Conservation (phyloP, 2,329 filamentous ascomycete species). For the Arthrocladium fulminans region DNA sequence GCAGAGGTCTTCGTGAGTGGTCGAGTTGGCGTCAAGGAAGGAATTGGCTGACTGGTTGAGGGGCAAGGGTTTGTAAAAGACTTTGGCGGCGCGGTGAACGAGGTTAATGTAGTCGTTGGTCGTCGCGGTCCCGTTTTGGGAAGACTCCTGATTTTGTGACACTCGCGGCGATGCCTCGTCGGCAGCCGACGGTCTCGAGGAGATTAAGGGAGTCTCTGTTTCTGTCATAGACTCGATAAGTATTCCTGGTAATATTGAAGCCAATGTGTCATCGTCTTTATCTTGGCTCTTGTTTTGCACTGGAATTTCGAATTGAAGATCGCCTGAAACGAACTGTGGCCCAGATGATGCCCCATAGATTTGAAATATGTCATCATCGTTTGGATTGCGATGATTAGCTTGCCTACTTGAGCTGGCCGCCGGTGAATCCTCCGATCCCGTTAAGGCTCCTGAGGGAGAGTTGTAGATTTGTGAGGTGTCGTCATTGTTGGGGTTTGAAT, state of each 20-base stretch:
- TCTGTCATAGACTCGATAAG: neutral
- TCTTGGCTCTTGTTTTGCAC: neutral
- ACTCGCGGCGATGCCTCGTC: neutral
- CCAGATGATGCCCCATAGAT: neutral
- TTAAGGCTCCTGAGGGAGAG: too few species aligned
- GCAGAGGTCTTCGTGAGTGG: slow-evolving; percentile 41
- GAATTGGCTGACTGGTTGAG: slow-evolving; percentile 21
- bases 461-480: neutral
- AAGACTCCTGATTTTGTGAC: neutral
- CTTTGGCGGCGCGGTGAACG: slow-evolving; percentile 45
- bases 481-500: slow-evolving; percentile 2
- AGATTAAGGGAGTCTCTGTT: neutral
- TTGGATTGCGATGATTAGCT: slow-evolving; percentile 1
- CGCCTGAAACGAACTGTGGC: slow-evolving; percentile 1
- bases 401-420: neutral
- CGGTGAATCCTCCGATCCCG: neutral
- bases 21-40: slow-evolving; percentile 30
- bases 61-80: slow-evolving; percentile 41
- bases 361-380: neutral
- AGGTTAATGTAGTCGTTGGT: slow-evolving; percentile 23
- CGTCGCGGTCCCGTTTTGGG: neutral
- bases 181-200: neutral
- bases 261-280: neutral
- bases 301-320: neutral
- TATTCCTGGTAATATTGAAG: neutral